phyloP scores from a whole-genome alignment of 306 rosid species.

The Benincasa hispida region DNA sequence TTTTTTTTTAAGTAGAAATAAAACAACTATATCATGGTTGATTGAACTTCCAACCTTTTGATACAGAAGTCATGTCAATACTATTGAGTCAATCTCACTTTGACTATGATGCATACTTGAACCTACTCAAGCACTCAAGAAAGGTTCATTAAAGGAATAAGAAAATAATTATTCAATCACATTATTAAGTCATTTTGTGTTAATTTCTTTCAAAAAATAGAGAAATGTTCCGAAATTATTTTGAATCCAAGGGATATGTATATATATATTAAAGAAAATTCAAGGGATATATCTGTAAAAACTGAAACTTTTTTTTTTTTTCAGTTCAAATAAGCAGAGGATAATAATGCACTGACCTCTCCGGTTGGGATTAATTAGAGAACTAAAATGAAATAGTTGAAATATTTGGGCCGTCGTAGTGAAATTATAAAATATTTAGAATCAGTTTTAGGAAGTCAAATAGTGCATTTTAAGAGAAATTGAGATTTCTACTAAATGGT shows the following conservation, averaged over 20 bases:
- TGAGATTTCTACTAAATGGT: neutral
- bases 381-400: neutral
- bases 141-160: neutral
- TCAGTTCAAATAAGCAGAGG: neutral
- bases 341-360: no score
- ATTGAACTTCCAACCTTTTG: no score
- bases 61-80: no score
- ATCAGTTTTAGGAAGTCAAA: neutral
- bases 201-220: neutral
- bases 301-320: neutral
- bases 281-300: neutral
- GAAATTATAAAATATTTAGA: neutral
- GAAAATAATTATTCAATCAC: neutral
- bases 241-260: neutral
- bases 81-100: no score
- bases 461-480: neutral
- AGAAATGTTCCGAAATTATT: neutral
- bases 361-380: neutral
- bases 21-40: no score
- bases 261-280: no score
- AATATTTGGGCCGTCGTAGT: neutral
- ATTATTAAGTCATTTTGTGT: neutral
- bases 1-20: no score
- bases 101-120: no score
- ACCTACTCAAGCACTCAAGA: neutral